Base-by-base conservation (phyloP, 768 basidiomycete species). In the Lactarius akahatsu region DNA sequence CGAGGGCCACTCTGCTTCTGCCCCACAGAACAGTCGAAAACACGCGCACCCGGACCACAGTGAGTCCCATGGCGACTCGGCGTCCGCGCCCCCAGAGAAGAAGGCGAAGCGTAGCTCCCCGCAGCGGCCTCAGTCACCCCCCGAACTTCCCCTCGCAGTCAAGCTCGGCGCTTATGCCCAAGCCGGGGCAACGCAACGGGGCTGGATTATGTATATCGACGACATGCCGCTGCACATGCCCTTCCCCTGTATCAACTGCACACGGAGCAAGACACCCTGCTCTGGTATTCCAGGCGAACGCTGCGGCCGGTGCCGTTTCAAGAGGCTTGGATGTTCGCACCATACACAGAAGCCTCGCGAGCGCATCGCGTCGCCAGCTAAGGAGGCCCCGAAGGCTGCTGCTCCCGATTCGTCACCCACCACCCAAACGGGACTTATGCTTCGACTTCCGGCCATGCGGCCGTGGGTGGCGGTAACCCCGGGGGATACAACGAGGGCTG, bases 261-360 rank as follows among this genome's bases (percentile, higher is more conserved):
- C 41, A 3, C 28, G 23, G 26, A 58, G 23, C 32, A 52, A 59
- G 20, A n/a, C 66, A 7, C 52, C 54, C 10, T 67, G 66, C 58
- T 67, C 66, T 30, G 66, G 66, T 32, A 20, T 67, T 41, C 58
- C 58, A 1, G 62, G 66, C 20, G 52, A 67, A 47, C 66, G 66
- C 52, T 67, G 66, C 55, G 66, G 66, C 57, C 57, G 52, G 18
- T 67, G 66, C 36, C 66, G 66, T 34, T 59, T 55, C 28, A 55
- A 56, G 66, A 67, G 63, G 54, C 57, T 30, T 32, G 40, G 23
- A 23, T 67, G 66, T 20, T 63, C 66, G 4, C 57, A 63, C 28
- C 55, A 55, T 23, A 4, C 18, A 6, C 18, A 28, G 3, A 57
- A 50, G 4, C n/a, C 45, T 10, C 47, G 11, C 10, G 47, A 11